These are phyloP conservation scores for Dothistroma septosporum DNA, from an alignment of 2,329 filamentous ascomycete genomes.

Conservation along the genomic window DNA sequence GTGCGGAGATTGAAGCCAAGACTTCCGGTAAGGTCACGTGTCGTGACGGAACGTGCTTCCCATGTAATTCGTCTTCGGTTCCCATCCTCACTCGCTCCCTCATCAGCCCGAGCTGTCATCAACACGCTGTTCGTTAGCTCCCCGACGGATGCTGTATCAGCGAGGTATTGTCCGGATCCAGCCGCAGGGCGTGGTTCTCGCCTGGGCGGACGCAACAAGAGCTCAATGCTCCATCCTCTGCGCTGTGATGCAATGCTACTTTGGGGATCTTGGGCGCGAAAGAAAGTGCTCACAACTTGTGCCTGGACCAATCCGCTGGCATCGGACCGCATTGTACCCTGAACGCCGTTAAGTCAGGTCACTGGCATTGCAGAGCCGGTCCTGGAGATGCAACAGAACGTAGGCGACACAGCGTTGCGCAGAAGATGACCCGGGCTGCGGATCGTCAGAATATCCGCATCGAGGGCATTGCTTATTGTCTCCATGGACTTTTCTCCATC, in stretches of 20 bases:
- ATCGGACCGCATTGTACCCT: background rate
- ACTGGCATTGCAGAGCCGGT: background rate
- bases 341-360: background rate
- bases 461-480: slow-evolving; percentile 45
- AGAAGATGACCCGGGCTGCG: slow-evolving; percentile 14
- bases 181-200: slow-evolving; percentile 3
- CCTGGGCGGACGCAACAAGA: slow-evolving; percentile 9
- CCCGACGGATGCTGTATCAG: background rate
- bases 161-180: background rate
- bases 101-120: background rate
- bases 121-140: background rate
- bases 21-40: background rate
- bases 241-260: background rate
- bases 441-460: slow-evolving; percentile 10
- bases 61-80: background rate
- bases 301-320: background rate
- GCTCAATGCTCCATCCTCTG: slow-evolving; percentile 4
- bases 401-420: background rate
- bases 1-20: background rate
- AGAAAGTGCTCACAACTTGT: background rate
- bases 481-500: slow-evolving; percentile 44
- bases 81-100: background rate
- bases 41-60: too few species aligned
- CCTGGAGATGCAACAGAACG: background rate
- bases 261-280: slow-evolving; percentile 13